phyloP scores from a whole-genome alignment of 2,329 filamentous ascomycete species.

The Knufia fluminis region DNA sequence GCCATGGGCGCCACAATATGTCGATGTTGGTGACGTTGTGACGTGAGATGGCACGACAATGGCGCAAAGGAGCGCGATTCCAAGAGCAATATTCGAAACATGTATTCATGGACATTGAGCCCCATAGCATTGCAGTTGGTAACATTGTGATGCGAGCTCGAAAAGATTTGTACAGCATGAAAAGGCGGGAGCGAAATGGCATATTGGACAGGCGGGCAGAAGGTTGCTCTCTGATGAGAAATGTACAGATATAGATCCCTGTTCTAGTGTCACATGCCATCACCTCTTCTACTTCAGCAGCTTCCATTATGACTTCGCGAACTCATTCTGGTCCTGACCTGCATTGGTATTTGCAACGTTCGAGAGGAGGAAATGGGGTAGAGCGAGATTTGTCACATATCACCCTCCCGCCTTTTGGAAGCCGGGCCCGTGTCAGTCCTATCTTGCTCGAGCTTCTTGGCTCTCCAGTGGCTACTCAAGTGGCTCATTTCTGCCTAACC shows the following conservation, averaged over 20 bases:
- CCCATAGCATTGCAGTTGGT: background rate
- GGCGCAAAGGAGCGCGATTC: no score
- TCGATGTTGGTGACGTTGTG: conserved; percentile 64
- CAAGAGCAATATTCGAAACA: no score
- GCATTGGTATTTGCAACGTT: no score
- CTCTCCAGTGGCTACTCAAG: no score
- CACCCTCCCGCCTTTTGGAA: no score
- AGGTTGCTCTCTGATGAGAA: background rate
- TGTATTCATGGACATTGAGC: background rate
- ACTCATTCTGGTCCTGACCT: no score
- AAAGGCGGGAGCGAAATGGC: background rate
- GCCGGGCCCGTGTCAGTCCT: no score
- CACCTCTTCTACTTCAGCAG: background rate
- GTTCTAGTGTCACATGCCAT: conserved; percentile 4
- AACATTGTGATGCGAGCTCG: background rate
- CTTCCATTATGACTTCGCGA: no score
- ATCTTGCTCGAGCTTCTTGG: no score
- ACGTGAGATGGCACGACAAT: conserved; percentile 27
- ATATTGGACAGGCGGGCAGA: background rate
- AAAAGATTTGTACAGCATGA: background rate
- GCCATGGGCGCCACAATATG: conserved; percentile 57
- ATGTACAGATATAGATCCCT: conserved; percentile 5
- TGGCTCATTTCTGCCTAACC: no score
- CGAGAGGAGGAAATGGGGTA: no score
- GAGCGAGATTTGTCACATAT: no score